Base-by-base conservation (phyloP, 805 yeast genomes). In the Ogataea sp. region DNA sequence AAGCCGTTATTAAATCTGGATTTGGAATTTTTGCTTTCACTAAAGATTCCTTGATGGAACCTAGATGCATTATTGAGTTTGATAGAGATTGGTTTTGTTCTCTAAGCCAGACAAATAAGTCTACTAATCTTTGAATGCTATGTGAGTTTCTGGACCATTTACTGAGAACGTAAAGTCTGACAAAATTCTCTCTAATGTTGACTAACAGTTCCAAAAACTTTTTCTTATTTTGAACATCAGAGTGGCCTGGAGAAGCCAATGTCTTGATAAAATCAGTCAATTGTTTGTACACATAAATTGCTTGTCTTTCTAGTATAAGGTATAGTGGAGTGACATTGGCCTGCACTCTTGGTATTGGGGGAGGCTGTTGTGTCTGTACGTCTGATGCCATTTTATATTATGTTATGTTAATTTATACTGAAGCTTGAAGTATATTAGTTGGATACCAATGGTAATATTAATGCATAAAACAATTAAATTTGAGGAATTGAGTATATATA, bases 1-100 rank as follows among this genome's bases (percentile, higher is more conserved):
- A 64, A 1, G 95, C 86, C 0, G 97, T 89, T 20, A 79, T 71
- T 17, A 93, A 58, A 59, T 93, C 99, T 0, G 96, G 93, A 57
- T 87, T 86, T 5, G 96, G 95, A 39, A 90, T 63, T 52, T 94
- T 89, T 0, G 98, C 97, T 23, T 88, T 84, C 1, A 87, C 74
- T 46, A 84, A 60, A n/a, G 81, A 75, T 38, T 78, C 74, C 46
- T 80, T 84, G 20, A 83, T 64, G n/a, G 70, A 68, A 45, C 80
- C 83, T 30, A 88, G 64, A 11, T 83, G 79, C 62, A 80, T 72
- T 16, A 82, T 74, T 62, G 79, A 51, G 70, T 78, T 42, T 60
- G 82, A 51, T 71, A 89, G 55, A 71, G 72, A 53, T 73, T 77
- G 52, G 32, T 85, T 84, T 51, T 87, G 94, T 36, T 78, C 79